Evolutionary conservation across 2,329 filamentous ascomycete species (phyloP).

Genomic region (Aspergillus chevalieri): DNA sequence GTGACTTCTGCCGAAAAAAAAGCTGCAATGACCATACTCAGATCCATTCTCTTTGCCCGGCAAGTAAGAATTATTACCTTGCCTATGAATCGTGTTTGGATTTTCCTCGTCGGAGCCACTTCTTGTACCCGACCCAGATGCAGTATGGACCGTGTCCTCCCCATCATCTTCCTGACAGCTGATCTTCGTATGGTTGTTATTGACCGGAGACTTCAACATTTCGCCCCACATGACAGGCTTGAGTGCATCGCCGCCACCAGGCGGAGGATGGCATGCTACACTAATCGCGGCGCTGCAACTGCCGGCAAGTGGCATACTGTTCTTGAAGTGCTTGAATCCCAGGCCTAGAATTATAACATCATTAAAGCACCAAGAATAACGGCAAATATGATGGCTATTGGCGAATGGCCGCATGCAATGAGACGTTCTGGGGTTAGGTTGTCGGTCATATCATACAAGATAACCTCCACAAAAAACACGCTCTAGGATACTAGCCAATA

Average conservation of each 20-base stretch:
- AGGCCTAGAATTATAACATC: constrained; percentile 6
- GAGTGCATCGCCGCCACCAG: constrained; percentile 7
- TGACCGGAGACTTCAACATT: neutral
- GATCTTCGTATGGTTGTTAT: neutral
- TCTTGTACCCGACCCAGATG: no score
- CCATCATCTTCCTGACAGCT: neutral
- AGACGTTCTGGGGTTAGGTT: constrained; percentile 1
- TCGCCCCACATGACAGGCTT: constrained; percentile 24
- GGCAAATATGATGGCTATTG: neutral
- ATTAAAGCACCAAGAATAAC: neutral
- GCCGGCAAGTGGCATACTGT: constrained; percentile 21
- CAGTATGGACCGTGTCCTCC: neutral
- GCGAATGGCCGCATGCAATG: neutral
- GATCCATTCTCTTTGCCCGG: no score
- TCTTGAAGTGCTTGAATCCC: constrained; percentile 11
- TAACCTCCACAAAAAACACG: constrained; percentile 29
- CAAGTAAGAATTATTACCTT: no score
- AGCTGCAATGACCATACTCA: no score
- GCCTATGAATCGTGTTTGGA: no score
- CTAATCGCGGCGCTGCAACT: constrained; percentile 28
- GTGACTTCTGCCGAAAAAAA: no score
- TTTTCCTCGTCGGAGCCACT: no score
- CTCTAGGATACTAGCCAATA: constrained; percentile 46
- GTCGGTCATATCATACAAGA: constrained; percentile 19
- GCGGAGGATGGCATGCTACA: constrained; percentile 24